A percentile compares a stretch with the other conserved stretches of the same genome.
These are phyloP conservation scores for Tinospora cordifolia DNA, from an alignment of 164 flowering plant species.

Conservation along the genomic window DNA sequence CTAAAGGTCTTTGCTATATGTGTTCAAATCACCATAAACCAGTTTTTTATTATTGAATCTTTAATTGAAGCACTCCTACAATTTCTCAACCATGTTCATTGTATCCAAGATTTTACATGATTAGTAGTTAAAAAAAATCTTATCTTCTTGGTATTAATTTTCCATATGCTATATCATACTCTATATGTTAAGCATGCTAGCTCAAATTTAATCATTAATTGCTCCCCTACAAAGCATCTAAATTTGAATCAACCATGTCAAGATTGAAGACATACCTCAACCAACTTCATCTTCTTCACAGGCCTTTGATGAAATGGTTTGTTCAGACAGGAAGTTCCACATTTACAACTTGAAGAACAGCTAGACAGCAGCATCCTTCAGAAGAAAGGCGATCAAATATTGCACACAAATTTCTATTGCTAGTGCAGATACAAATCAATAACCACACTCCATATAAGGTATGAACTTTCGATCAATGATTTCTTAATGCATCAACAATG, in stretches of 20 bases:
- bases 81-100: too few species aligned
- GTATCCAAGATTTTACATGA: too few species aligned
- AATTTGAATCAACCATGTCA: not conserved
- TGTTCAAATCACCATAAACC: too few species aligned
- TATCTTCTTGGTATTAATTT: too few species aligned
- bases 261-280: slow-evolving; percentile 46
- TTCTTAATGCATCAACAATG: not conserved
- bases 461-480: not conserved
- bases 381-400: slow-evolving; percentile 8
- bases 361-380: slow-evolving; percentile 89
- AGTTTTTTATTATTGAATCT: too few species aligned
- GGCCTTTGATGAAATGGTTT: slow-evolving; percentile 88
- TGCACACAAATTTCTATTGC: not conserved
- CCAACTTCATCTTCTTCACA: slow-evolving; percentile 76
- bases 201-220: not conserved
- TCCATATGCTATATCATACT: too few species aligned
- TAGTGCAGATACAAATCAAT: not conserved
- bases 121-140: too few species aligned
- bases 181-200: not conserved
- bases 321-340: slow-evolving; percentile 74
- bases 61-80: too few species aligned
- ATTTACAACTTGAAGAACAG: slow-evolving; percentile 85
- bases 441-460: not conserved
- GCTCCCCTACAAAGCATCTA: not conserved
- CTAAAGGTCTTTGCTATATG: too few species aligned